These are phyloP conservation scores for Amborella trichopoda DNA, from an alignment of 164 flowering plant genomes.

Conservation along the genomic window DNA sequence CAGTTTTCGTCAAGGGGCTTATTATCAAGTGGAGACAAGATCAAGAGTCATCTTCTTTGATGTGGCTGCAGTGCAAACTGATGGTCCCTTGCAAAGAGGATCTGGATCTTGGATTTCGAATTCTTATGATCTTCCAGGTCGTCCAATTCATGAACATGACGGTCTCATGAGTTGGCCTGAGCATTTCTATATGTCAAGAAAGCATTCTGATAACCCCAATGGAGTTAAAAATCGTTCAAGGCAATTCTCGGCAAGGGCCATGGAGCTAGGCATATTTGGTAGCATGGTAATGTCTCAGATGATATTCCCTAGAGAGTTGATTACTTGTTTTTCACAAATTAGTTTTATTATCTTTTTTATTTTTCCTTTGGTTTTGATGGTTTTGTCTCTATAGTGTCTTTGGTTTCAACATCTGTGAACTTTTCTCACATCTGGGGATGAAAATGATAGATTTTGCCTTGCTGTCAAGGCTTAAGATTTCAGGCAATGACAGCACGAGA, in stretches of 20 bases:
- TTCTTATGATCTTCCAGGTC: conserved; percentile 34
- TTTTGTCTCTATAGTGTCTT: neutral
- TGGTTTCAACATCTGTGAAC: no score
- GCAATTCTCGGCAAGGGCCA: conserved; percentile 46
- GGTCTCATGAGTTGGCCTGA: conserved; percentile 94
- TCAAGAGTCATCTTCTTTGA: conserved; percentile 69
- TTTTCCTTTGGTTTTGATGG: no score
- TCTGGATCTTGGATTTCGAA: conserved; percentile 35
- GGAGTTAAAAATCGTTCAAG: conserved; percentile 17
- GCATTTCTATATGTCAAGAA: conserved; percentile 20
- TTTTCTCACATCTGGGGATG: no score
- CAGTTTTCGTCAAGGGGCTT: conserved; percentile 39
- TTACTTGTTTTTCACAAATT: neutral
- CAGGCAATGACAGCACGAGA: no score
- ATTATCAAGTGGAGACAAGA: conserved; percentile 58
- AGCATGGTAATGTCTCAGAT: conserved; percentile 43
- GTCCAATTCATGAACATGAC: conserved; percentile 39
- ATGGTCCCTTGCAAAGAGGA: conserved; percentile 25
- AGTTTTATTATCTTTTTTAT: no score
- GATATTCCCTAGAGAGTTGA: no score
- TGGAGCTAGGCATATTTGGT: conserved; percentile 63
- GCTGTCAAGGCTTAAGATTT: no score
- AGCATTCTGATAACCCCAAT: conserved; percentile 17
- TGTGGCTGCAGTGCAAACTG: conserved; percentile 40
- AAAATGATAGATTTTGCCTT: no score